Base-by-base conservation (phyloP, 805 yeast genomes). In the Starmera amethionina region DNA sequence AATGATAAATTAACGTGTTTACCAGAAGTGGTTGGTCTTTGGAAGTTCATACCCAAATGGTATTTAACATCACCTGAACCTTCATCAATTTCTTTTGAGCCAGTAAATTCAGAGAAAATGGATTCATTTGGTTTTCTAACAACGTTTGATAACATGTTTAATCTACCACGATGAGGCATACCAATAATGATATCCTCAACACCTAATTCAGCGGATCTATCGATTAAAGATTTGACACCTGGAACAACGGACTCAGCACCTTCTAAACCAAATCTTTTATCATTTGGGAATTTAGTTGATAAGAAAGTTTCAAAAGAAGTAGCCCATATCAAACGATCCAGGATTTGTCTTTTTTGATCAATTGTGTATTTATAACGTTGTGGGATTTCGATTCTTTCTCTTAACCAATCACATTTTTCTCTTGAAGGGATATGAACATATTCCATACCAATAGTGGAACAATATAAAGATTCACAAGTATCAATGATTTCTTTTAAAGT, bases 81-180 rank as follows among this genome's bases (percentile, higher is more conserved):
- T 68, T 89, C 96, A 64, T 87, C 96, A 53, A 82, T 78, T 55
- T 82, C 81, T 55, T 82, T 77, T 30, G 95, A 81, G 47, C 98
- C 98, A 40, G 88, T 75, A 63, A 93, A 93, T 72, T 93, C 98
- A 40, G 94, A 80, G 66, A 93, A 90, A 60, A 93, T 93, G 38
- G 96, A 88, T 71, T 90, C 97, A 63, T 93, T 89, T 56, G 98
- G 97, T 65, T 93, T 93, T 70, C 98, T 84, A 38, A 93, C 97
- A 55, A 93, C 97, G 70, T 93, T 93, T 45, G 97, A 87, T 66
- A 93, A 77, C 82, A 93, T 89, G 66, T 93, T 93, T 57, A 93
- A 74, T 72, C 99, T 82, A 68, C 99, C 99, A 76, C 99, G 85
- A 68, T 93, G 99, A 40, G 99, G 97, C 97, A 93, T 93, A 71